Base-by-base conservation (phyloP, 2,329 filamentous ascomycete genomes). In the Talaromyces marneffei region DNA sequence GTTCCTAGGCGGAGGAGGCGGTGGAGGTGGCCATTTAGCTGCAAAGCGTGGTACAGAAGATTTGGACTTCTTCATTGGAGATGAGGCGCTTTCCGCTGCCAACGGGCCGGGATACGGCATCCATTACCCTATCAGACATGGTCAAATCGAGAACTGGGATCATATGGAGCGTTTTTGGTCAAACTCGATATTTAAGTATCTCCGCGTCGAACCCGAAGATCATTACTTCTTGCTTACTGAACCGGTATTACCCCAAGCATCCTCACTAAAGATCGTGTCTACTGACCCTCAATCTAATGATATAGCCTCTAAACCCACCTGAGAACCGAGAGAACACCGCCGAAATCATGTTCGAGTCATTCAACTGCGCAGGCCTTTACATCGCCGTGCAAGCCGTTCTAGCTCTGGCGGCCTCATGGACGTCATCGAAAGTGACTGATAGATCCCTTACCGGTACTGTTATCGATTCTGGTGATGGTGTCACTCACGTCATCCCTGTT, bases 151-250 rank as follows among this genome's bases (percentile, higher is more conserved):
- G 80, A 97, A 99, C 75, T 99, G 94, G 94, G 94, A 99, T 78
- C 91, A 97, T 72, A 99, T 99, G 94, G 94, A 99, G 78, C 88
- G 94, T 65, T 99, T 97, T 81, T 99, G 94, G 94, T 97, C 95
- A 68, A 97, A 97, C 81, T 99, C 94, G 65, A 99, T 99, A 79
- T 99, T 99, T 86, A 99, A 99, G 77, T 99, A 99, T 74, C 85
- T 99, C 58, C 87, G 94, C 70, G 94, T 99, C 68, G 94, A 99
- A 79, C 94, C 94, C 31, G 94, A 99, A 79, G 94, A 99, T 75
- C 94, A 99, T 78, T 92, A 96, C 81, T 99, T 99, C 78, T 87
- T 99, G 65, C 87, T 99, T 63, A 99, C 94, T 64, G 94, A 99
- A 76, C 94, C 94, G 63, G 92, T 96, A 69, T 52, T 18, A n/a